phyloP scores from a whole-genome alignment of 192 early-diverging fungal species.

The Coemansia sp. region DNA sequence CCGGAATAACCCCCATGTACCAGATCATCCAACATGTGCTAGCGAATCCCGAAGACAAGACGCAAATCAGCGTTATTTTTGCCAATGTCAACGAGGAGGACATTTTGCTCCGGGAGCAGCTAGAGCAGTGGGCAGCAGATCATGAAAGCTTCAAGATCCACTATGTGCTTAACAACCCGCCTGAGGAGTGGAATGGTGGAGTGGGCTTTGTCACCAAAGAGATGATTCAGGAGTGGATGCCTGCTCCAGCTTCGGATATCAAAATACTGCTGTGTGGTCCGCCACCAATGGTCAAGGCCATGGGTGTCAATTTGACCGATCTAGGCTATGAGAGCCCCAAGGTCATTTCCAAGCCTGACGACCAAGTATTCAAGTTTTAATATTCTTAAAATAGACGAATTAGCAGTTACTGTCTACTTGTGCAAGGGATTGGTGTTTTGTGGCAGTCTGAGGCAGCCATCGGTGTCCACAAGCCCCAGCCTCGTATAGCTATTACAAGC shows the following conservation, averaged over 20 bases:
- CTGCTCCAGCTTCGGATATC: slow-evolving; percentile 70
- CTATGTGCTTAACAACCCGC: slow-evolving; percentile 83
- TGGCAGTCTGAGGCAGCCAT: slow-evolving; percentile 28
- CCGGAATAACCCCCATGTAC: slow-evolving; percentile 96
- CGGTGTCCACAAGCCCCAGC: slow-evolving; percentile 16
- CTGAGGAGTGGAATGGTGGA: slow-evolving; percentile 76
- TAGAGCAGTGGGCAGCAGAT: slow-evolving; percentile 69
- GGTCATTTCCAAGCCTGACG: slow-evolving; percentile 75
- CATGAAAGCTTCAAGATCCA: slow-evolving; percentile 76
- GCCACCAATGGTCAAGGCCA: slow-evolving; percentile 83
- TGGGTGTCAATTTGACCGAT: slow-evolving; percentile 66
- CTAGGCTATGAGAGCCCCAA: slow-evolving; percentile 78
- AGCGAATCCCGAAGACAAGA: slow-evolving; percentile 84
- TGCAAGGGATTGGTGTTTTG: background rate
- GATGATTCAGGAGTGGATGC: slow-evolving; percentile 71
- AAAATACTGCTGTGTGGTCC: slow-evolving; percentile 92
- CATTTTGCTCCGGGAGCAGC: slow-evolving; percentile 80
- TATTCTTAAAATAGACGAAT: background rate
- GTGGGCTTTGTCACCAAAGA: slow-evolving; percentile 84
- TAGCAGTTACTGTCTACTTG: background rate
- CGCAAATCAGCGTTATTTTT: slow-evolving; percentile 82
- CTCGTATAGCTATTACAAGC: slow-evolving; percentile 27
- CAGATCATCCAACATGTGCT: slow-evolving; percentile 86
- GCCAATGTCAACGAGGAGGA: slow-evolving; percentile 89
- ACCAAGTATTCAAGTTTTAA: slow-evolving; percentile 90